phyloP scores from a whole-genome alignment of 129 eudicot genomes.

The Artemisia tridentata region DNA sequence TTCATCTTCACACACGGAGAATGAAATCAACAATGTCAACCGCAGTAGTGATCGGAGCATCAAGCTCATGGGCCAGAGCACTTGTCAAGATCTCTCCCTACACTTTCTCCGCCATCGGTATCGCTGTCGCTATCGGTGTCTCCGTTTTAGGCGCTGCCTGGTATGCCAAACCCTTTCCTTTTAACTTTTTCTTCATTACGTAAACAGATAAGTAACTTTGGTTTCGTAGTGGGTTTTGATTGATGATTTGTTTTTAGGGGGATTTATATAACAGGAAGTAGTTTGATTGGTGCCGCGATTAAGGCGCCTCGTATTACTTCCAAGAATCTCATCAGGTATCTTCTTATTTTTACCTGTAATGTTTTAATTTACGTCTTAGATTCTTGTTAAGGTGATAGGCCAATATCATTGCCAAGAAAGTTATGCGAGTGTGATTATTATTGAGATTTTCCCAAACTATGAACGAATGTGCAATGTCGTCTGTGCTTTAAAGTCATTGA shows the following conservation, averaged over 20 bases:
- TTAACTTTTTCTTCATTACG: no score
- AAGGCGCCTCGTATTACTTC: conserved; percentile 96
- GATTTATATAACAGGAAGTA: conserved; percentile 84
- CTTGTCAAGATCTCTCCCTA: conserved; percentile 74
- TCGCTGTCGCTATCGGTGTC: conserved; percentile 72
- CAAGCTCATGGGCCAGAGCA: conserved; percentile 71
- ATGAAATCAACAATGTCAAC: conserved; percentile 30
- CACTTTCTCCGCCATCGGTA: conserved; percentile 78
- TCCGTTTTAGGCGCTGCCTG: conserved; percentile 88
- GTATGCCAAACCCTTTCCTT: background rate
- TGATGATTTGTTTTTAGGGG: conserved; percentile 43
- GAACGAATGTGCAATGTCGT: no score
- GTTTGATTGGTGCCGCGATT: conserved; percentile 92
- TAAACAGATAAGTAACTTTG: no score
- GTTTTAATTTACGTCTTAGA: no score
- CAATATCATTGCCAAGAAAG: no score
- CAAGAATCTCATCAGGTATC: conserved; percentile 75
- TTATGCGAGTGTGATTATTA: no score
- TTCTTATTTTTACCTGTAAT: background rate
- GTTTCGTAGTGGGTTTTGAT: background rate
- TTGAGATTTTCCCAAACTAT: no score
- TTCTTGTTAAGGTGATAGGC: no score
- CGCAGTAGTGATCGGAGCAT: conserved; percentile 38
- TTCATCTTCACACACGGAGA: background rate
- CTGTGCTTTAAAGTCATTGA: no score